Conservation (phyloP, 2,329 filamentous ascomycete genomes). For the Pleoardoris graminearum region DNA sequence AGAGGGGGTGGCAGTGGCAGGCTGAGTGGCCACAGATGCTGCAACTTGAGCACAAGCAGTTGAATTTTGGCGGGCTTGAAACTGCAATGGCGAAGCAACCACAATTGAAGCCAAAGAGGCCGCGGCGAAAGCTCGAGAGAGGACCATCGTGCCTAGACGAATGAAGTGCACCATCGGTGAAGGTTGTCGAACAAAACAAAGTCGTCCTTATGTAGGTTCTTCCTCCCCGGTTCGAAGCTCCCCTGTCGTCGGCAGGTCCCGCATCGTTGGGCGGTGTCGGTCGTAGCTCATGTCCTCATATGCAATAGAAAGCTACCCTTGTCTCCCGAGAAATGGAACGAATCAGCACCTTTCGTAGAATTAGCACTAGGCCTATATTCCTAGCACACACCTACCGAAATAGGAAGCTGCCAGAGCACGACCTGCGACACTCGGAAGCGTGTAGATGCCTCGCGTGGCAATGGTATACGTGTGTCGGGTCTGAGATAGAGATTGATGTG, state of each 20-base stretch:
- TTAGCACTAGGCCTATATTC: neutral
- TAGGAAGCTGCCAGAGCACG: slow-evolving; percentile 9
- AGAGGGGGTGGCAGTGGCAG: slow-evolving; percentile 37
- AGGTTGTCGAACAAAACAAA: neutral
- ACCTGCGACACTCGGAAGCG: neutral
- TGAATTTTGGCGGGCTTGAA: slow-evolving; percentile 33
- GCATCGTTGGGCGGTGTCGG: neutral
- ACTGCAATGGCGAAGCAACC: slow-evolving; percentile 30
- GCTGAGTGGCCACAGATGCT: slow-evolving; percentile 31
- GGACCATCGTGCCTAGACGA: slow-evolving; percentile 27
- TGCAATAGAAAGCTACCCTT: slow-evolving; percentile 4
- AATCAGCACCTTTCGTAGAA: slow-evolving; percentile 5
- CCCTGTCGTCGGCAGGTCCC: neutral
- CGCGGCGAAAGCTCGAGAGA: slow-evolving; percentile 25
- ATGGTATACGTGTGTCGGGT: too few relatives aligned
- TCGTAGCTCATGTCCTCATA: slow-evolving; percentile 5
- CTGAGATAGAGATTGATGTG: too few relatives aligned
- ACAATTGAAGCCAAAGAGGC: slow-evolving; percentile 34
- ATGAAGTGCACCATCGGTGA: neutral
- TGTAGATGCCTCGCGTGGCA: too few relatives aligned
- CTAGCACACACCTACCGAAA: slow-evolving; percentile 4
- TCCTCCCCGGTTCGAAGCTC: neutral
- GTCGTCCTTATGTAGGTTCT: slow-evolving; percentile 1
- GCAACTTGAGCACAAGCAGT: slow-evolving; percentile 40
- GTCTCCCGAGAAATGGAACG: neutral